Conservation (phyloP, 768 basidiomycete genomes). For the Russula emetica region DNA sequence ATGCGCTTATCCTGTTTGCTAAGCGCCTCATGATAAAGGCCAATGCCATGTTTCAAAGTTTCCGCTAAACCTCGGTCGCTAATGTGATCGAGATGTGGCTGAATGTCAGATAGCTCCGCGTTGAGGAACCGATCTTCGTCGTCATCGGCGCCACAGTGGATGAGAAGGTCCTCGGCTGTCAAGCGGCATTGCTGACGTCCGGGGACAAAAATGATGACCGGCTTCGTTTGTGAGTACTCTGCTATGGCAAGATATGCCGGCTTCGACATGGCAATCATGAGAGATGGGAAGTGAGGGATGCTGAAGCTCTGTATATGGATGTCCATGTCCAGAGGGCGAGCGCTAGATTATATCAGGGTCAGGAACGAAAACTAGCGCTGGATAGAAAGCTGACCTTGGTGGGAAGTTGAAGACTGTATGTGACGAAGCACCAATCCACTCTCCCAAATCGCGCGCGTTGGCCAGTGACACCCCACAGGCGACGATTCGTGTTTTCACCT, state of each 20-base stretch:
- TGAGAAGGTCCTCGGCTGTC: constrained; percentile 86
- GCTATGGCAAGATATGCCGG: constrained; percentile 91
- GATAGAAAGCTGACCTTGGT: constrained; percentile 54
- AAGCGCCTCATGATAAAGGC: constrained; percentile 93
- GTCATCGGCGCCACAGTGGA: constrained; percentile 85
- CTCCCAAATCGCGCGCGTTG: constrained; percentile 91
- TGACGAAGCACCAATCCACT: constrained; percentile 94
- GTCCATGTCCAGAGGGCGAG: constrained; percentile 95
- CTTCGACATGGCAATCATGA: constrained; percentile 99
- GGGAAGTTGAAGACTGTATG: constrained; percentile 98
- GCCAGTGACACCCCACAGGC: constrained; percentile 94
- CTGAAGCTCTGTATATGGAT: constrained; percentile 95
- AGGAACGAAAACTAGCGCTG: background rate
- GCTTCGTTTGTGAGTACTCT: constrained; percentile 81
- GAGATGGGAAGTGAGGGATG: constrained; percentile 95
- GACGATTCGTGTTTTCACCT: constrained; percentile 88
- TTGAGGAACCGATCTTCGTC: constrained; percentile 85
- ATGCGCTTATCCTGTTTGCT: constrained; percentile 90
- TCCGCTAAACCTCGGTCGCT: constrained; percentile 72
- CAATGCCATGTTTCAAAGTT: constrained; percentile 83
- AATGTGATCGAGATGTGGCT: constrained; percentile 84
- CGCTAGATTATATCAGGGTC: constrained; percentile 42
- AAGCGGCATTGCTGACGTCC: constrained; percentile 91
- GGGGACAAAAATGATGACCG: constrained; percentile 89
- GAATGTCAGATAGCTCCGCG: constrained; percentile 74